Conservation (phyloP, 345 rosid genomes). For the Adansonia digitata region DNA sequence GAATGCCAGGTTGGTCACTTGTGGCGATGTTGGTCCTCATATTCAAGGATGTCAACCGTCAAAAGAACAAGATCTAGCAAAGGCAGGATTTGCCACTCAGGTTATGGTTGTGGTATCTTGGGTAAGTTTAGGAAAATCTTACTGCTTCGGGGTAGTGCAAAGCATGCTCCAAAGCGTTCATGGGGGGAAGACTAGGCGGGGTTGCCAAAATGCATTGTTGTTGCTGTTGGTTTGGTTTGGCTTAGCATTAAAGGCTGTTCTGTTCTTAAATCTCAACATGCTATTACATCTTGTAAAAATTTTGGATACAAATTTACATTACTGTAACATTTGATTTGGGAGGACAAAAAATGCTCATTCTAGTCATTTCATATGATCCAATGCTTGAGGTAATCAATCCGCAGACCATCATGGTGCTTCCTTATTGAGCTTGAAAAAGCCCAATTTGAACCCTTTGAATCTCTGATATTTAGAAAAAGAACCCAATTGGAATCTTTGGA, state of each 20-base stretch:
- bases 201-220: neutral
- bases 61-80: conserved; percentile 20
- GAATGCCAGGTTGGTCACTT: conserved; percentile 19
- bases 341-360: too few relatives aligned
- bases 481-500: too few relatives aligned
- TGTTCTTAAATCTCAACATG: neutral
- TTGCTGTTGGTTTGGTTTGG: neutral
- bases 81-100: conserved; percentile 20
- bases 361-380: neutral
- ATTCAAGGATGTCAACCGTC: conserved; percentile 27
- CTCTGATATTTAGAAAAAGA: neutral
- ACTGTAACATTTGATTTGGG: too few relatives aligned
- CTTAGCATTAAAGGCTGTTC: neutral
- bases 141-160: conserved; percentile 29
- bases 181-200: conserved; percentile 18
- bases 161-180: conserved; percentile 11
- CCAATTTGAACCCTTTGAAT: neutral
- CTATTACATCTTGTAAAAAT: neutral
- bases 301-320: neutral
- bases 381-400: neutral
- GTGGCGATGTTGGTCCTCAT: conserved; percentile 36
- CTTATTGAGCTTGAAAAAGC: neutral
- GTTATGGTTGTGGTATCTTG: conserved; percentile 26
- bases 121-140: conserved; percentile 37
- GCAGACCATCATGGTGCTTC: neutral